A percentile compares a stretch with the other conserved stretches of the same genome.
These are phyloP conservation scores for Trichoderma brevicompactum DNA, from an alignment of 2,329 filamentous ascomycete species.

Conservation along the genomic window DNA sequence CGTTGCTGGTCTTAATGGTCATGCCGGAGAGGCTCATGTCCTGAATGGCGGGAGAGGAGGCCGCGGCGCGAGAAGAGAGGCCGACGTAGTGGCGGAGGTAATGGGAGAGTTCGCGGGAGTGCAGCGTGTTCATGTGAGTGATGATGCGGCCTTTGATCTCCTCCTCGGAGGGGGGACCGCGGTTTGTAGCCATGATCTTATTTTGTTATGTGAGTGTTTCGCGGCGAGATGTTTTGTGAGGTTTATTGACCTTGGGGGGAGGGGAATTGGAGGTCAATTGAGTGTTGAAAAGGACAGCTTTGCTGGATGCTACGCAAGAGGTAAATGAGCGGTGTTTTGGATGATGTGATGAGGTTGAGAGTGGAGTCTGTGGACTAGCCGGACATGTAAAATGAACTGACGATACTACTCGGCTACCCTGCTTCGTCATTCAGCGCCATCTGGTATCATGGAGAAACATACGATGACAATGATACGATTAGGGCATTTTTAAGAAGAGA, in stretches of 20 bases:
- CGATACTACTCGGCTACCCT: neutral
- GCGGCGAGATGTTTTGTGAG: no score
- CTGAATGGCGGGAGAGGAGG: constrained; percentile 60
- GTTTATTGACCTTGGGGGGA: neutral
- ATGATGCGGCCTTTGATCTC: constrained; percentile 53
- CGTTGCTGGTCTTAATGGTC: constrained; percentile 57
- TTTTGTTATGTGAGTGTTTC: neutral
- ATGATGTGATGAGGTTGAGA: constrained; percentile 16
- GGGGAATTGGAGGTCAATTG: no score
- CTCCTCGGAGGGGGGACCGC: constrained; percentile 33
- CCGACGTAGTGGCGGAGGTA: constrained; percentile 76
- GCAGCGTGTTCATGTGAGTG: constrained; percentile 86
- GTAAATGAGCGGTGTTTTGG: neutral
- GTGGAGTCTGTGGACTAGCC: constrained; percentile 5
- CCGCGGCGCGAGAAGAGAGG: constrained; percentile 58
- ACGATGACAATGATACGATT: neutral
- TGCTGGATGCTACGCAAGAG: neutral
- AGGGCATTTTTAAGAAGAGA: neutral
- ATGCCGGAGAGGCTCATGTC: constrained; percentile 69
- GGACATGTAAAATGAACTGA: neutral
- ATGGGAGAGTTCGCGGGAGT: constrained; percentile 71
- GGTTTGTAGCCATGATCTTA: constrained; percentile 9
- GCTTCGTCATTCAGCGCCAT: no score
- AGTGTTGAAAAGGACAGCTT: neutral
- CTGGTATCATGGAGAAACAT: neutral